Base-by-base conservation (phyloP, 192 early-diverging fungal species). In the Powellomyces hirtus region DNA sequence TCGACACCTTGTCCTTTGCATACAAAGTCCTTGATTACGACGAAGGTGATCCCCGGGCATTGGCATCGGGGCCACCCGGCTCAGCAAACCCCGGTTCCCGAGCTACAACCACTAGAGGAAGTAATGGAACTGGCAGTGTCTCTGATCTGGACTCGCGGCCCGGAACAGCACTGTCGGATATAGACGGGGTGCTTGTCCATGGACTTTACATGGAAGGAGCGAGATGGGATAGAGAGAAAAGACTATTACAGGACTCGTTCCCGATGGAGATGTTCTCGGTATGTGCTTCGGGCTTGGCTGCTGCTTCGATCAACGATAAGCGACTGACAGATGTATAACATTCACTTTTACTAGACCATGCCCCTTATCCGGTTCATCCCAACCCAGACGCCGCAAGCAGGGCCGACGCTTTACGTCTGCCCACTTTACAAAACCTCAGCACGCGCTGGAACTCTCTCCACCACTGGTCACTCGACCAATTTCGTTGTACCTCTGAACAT, bases 201-300 rank as follows among this genome's bases (percentile, higher is more conserved):
- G 85, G 85, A 0, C 52, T 87, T 45, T 87, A 70, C 40, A 75
- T 87, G 38, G 85, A 87, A 71, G 85, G 85, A 7, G 85, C 85
- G 1, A 56, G 83, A 52, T 87, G 83, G 81, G 85, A 87, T 73
- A 36, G 71, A 31, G 77, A 84, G 36, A 77, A 77, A 40, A 38
- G 73, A 26, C n/a, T 78, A 18, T 33, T 87, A 5, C 83, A 86
- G 61, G 85, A 87, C 51, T 83, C 85, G 33, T 82, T 80, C 62
- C 79, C 85, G 6, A 87, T 87, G 85, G 85, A 87, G 63, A 87
- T 87, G 85, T 83, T 73, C 66, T 83, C 85, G 60, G 85, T 87
- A 73, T 27, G 73, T 56, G 5, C 53, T 5, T 20, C 10, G 26
- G 51, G 4, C 7, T 45, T 64, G 33, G 38, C 34, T 37, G 26